Percentiles rank a stretch among this genome's conserved stretches.
phyloP scores from a whole-genome alignment of 495 filamentous ascomycete genomes.

The Penicillium soppii region DNA sequence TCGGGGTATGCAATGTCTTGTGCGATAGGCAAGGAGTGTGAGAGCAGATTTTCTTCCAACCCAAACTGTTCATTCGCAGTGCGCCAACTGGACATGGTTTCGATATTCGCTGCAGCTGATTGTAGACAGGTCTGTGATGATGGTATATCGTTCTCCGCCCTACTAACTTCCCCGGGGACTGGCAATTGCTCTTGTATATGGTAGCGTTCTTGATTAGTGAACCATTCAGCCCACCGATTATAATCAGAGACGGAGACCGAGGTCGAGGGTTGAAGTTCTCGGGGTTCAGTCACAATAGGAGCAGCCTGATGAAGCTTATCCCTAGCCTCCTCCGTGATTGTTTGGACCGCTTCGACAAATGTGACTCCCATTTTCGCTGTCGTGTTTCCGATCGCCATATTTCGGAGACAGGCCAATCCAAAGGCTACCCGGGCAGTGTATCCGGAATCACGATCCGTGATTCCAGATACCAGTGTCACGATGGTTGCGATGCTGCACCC shows the following conservation, averaged over 20 bases:
- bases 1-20: neutral
- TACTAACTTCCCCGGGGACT: neutral
- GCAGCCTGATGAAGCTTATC: constrained; percentile 6
- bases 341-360: constrained; percentile 25
- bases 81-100: neutral
- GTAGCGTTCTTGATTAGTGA: constrained; percentile 2
- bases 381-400: constrained; percentile 25
- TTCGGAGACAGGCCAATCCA: constrained; percentile 19
- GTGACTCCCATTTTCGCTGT: constrained; percentile 23
- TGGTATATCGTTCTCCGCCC: neutral
- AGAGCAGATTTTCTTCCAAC: neutral
- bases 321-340: constrained; percentile 24
- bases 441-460: constrained; percentile 21
- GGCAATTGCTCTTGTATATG: neutral
- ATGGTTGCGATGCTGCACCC: constrained; percentile 33
- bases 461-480: constrained; percentile 24
- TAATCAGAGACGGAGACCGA: constrained; percentile 3
- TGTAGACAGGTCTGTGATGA: neutral
- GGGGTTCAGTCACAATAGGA: neutral
- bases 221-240: constrained; percentile 17
- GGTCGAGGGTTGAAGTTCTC: neutral
- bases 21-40: neutral
- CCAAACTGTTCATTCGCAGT: neutral
- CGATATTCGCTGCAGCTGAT: neutral
- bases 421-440: constrained; percentile 19